These are phyloP conservation scores for Amanita fuliginea DNA, from an alignment of 768 basidiomycete species.

Conservation along the genomic window DNA sequence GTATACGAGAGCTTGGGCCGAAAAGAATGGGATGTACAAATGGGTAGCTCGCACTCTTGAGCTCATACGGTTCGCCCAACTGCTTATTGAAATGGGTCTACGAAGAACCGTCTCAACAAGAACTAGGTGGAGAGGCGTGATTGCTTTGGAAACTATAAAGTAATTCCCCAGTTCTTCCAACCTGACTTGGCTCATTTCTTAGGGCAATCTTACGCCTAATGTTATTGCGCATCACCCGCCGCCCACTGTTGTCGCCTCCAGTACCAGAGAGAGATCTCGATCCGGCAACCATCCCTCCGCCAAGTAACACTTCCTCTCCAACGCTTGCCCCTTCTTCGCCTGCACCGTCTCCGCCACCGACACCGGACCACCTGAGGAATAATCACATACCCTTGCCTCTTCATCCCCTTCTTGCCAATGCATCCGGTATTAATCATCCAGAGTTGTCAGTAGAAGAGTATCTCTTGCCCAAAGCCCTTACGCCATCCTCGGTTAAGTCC, in stretches of 20 bases:
- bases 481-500: constrained; percentile 59
- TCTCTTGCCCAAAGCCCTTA: constrained; percentile 72
- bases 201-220: constrained; percentile 70
- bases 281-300: constrained; percentile 49
- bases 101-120: constrained; percentile 56
- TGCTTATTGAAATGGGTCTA: constrained; percentile 85
- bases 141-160: constrained; percentile 80
- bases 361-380: constrained; percentile 75
- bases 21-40: constrained; percentile 60
- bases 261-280: constrained; percentile 87
- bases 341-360: constrained; percentile 41
- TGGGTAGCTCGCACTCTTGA: constrained; percentile 70
- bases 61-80: constrained; percentile 68
- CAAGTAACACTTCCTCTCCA: constrained; percentile 44
- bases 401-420: constrained; percentile 39
- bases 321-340: constrained; percentile 50
- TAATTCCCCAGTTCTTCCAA: constrained; percentile 22
- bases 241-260: constrained; percentile 67
- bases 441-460: constrained; percentile 66
- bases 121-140: constrained; percentile 63
- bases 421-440: constrained; percentile 12
- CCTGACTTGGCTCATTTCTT: constrained; percentile 7
- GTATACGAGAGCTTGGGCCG: constrained; percentile 83
- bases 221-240: constrained; percentile 62
- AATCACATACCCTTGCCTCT: constrained; percentile 59